These are phyloP conservation scores for Inga oerstediana DNA, from an alignment of 306 rosid species.

Conservation along the genomic window DNA sequence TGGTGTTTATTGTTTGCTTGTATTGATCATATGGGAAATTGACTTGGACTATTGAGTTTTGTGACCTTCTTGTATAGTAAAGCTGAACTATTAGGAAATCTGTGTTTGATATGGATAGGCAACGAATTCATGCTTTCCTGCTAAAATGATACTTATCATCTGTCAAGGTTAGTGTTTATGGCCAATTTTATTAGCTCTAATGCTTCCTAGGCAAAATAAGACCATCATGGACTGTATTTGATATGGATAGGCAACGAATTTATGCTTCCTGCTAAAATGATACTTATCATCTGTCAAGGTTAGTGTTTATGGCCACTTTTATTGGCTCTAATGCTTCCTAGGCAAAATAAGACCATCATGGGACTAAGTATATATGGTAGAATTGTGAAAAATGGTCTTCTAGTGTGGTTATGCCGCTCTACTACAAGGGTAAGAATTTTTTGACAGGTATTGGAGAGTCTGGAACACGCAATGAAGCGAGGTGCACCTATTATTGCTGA, in stretches of 20 bases:
- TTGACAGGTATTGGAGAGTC: constrained; percentile 90
- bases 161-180: background rate
- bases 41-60: background rate
- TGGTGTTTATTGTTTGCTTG: background rate
- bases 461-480: constrained; percentile 96
- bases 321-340: background rate
- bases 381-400: background rate
- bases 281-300: background rate
- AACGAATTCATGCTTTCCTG: background rate
- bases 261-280: background rate
- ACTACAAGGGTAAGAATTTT: background rate
- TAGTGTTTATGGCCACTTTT: background rate
- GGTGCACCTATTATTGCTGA: constrained; percentile 95
- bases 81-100: background rate
- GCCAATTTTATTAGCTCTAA: background rate
- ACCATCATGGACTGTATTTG: background rate
- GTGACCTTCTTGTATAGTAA: constrained; percentile 19
- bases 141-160: background rate
- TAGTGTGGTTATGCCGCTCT: constrained; percentile 9
- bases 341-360: background rate
- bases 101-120: background rate
- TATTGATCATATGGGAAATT: background rate
- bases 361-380: background rate
- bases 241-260: background rate
- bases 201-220: background rate